Conservation (phyloP, 2,329 filamentous ascomycete genomes). For the Sodiomyces alkalinus region DNA sequence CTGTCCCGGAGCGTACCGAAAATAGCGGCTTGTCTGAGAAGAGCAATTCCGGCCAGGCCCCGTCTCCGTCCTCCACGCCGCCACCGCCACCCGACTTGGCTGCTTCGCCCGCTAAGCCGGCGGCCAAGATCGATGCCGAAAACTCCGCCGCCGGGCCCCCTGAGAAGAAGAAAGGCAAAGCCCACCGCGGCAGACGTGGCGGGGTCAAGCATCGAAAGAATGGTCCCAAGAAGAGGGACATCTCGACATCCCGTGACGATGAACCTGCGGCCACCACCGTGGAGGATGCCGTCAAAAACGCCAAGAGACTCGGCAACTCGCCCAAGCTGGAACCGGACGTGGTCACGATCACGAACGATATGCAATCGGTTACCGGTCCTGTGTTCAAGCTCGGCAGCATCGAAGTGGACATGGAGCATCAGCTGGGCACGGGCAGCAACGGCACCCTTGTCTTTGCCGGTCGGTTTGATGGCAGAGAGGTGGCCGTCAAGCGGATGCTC, state of each 20-base stretch:
- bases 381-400: constrained; percentile 48
- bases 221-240: constrained; percentile 35
- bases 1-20: constrained; percentile 2
- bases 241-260: constrained; percentile 33
- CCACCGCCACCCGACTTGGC: no score
- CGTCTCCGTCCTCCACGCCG: no score
- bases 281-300: constrained; percentile 46
- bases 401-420: constrained; percentile 46
- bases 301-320: constrained; percentile 40
- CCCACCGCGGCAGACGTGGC: constrained; percentile 55
- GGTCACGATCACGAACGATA: constrained; percentile 38
- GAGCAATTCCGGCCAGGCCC: no score
- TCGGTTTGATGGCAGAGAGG: constrained; percentile 82
- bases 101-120: not conserved
- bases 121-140: constrained; percentile 6
- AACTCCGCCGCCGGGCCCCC: constrained; percentile 19
- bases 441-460: constrained; percentile 94
- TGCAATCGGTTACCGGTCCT: constrained; percentile 43
- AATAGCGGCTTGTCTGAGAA: no score
- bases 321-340: constrained; percentile 46
- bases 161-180: constrained; percentile 56
- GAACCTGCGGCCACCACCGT: constrained; percentile 29
- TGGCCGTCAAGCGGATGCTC: constrained; percentile 93
- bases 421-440: constrained; percentile 72
- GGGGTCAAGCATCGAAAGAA: constrained; percentile 54